A percentile compares a stretch with the other conserved stretches of the same genome.
phyloP scores from a whole-genome alignment of 148 eudicot genomes.

The Camellia japonica region DNA sequence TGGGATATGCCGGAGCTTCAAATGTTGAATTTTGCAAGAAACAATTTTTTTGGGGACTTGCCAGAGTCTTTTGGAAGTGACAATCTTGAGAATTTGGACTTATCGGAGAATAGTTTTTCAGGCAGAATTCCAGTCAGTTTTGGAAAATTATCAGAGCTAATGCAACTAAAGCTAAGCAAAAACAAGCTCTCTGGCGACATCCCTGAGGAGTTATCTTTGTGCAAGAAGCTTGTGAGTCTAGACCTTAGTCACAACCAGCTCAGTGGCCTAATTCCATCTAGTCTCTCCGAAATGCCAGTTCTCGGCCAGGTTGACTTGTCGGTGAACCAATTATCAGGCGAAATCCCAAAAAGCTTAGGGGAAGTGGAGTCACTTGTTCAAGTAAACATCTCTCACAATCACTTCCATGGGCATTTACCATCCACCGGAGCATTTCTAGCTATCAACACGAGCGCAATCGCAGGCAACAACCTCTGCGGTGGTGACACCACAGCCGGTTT shows the following conservation, averaged over 20 bases:
- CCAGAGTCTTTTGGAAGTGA: slow-evolving; percentile 53
- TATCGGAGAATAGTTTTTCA: slow-evolving; percentile 56
- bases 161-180: slow-evolving; percentile 38
- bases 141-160: slow-evolving; percentile 45
- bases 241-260: slow-evolving; percentile 71
- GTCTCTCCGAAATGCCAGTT: slow-evolving; percentile 63
- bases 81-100: slow-evolving; percentile 66
- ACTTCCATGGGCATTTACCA: slow-evolving; percentile 59
- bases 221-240: slow-evolving; percentile 62
- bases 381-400: slow-evolving; percentile 72
- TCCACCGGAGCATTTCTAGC: slow-evolving; percentile 70
- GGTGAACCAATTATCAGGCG: slow-evolving; percentile 55
- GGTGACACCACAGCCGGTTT: slow-evolving; percentile 33
- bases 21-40: slow-evolving; percentile 70
- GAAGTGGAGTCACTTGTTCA: slow-evolving; percentile 56
- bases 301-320: slow-evolving; percentile 82
- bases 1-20: slow-evolving; percentile 78
- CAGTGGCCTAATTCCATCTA: slow-evolving; percentile 51
- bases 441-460: slow-evolving; percentile 54
- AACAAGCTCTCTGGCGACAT: slow-evolving; percentile 57
- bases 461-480: slow-evolving; percentile 59
- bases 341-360: slow-evolving; percentile 59
- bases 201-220: slow-evolving; percentile 52
- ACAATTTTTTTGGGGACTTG: slow-evolving; percentile 49
- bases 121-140: slow-evolving; percentile 50